Base-by-base conservation (phyloP, 106 monocot genomes). In the Dioscorea alata region DNA sequence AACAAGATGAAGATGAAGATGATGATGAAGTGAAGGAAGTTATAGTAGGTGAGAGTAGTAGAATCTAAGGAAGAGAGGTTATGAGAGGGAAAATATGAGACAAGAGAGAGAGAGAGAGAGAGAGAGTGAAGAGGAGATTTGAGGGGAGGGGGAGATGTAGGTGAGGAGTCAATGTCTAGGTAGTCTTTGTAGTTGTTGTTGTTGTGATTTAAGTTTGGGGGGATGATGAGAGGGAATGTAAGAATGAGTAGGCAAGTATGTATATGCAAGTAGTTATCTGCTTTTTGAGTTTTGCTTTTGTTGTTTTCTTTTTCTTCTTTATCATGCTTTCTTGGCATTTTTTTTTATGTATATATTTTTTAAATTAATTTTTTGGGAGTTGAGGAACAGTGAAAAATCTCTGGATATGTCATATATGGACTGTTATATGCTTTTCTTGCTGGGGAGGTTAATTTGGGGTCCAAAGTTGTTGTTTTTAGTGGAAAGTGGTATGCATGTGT, bases 381-480 rank as follows among this genome's bases (percentile, higher is more conserved):
- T 42, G 42, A 42, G 42, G 42, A 42, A 42, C 10, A 42, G 42
- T 42, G 69, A 33, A n/a, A 17, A 62, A 24, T 49, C 21, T 33
- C 10, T 20, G 4, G 33, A 31, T 63, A 14, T 48, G 54, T 61
- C 48, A 67, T 62, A 63, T 61, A 64, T 50, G 53, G 21, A 19
- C 12, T 28, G n/a, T 33, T 58, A 49, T 90, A 76, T 87, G 80
- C 82, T 75, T 91, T 91, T 74, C 85, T 82, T 84, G 86, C 48
- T 61, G 65, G 69, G 81, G 79, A 85, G 87, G 87, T 66, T 71
- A 75, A 69, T 68, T 76, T 25, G 59, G 17, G 75, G 75, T 49
- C 80, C 83, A 78, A 86, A 88, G 78, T 75, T 15, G 59, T 71
- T 65, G 63, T 32, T 25, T 32, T 34, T 52, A 33, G 57, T 66